Conservation (phyloP, 345 rosid genomes). For the Sonneratia alba region DNA sequence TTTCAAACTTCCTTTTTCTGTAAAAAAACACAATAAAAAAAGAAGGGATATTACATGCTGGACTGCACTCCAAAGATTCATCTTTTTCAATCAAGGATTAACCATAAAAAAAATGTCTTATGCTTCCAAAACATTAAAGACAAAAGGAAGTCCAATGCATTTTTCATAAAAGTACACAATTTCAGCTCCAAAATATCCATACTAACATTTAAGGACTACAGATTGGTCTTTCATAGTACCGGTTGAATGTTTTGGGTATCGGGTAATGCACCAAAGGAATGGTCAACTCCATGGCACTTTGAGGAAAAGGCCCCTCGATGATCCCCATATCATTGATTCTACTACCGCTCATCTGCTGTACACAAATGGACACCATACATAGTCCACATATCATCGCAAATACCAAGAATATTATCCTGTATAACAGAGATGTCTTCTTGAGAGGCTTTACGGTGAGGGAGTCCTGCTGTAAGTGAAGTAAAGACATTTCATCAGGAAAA, state of each 20-base stretch:
- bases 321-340: conserved; percentile 36
- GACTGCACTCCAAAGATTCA: not conserved
- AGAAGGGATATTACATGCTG: not conserved
- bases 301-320: conserved; percentile 26
- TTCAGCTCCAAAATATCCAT: not conserved
- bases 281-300: conserved; percentile 10
- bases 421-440: conserved; percentile 56
- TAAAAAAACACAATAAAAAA: not conserved
- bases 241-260: conserved; percentile 62
- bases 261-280: conserved; percentile 61
- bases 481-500: conserved; percentile 6
- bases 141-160: not conserved
- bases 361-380: conserved; percentile 49
- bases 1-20: not conserved
- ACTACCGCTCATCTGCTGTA: conserved; percentile 51
- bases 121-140: not conserved
- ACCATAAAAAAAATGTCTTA: not conserved
- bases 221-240: conserved; percentile 29
- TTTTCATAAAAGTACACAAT: not conserved
- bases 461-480: conserved; percentile 36
- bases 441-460: conserved; percentile 47
- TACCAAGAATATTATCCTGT: conserved; percentile 57
- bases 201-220: not conserved
- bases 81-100: not conserved
- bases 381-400: conserved; percentile 68